phyloP scores from a whole-genome alignment of 2,329 filamentous ascomycete species.

The Diaporthe eres region DNA sequence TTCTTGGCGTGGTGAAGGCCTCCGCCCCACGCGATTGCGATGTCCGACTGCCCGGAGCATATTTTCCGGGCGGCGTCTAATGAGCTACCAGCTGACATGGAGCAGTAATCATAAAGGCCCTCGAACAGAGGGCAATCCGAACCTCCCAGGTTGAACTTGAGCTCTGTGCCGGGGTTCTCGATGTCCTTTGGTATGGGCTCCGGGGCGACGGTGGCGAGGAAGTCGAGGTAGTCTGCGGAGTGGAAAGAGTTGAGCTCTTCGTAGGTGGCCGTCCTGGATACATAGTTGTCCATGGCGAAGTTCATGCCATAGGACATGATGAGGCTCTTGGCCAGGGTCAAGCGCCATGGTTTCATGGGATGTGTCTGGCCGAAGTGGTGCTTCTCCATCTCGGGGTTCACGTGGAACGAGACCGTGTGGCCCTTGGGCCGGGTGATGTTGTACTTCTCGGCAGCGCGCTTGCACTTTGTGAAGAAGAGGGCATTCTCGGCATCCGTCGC shows the following conservation, averaged over 20 bases:
- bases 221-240: slow-evolving; percentile 90
- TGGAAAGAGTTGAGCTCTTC: slow-evolving; percentile 93
- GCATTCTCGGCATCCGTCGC: slow-evolving; percentile 69
- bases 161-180: slow-evolving; percentile 73
- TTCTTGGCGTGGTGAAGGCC: slow-evolving; percentile 98
- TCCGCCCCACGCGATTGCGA: slow-evolving; percentile 97
- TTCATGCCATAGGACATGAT: slow-evolving; percentile 97
- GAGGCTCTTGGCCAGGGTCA: slow-evolving; percentile 94
- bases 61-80: slow-evolving; percentile 93
- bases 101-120: slow-evolving; percentile 94
- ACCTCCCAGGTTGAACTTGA: slow-evolving; percentile 87
- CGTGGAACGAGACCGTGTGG: slow-evolving; percentile 94
- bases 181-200: slow-evolving; percentile 75
- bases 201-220: slow-evolving; percentile 80
- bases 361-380: slow-evolving; percentile 98
- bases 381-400: slow-evolving; percentile 93
- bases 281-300: slow-evolving; percentile 95
- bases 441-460: slow-evolving; percentile 70
- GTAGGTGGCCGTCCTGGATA: slow-evolving; percentile 85
- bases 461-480: slow-evolving; percentile 70
- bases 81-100: slow-evolving; percentile 90
- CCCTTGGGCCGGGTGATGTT: slow-evolving; percentile 85
- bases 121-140: slow-evolving; percentile 98
- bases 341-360: slow-evolving; percentile 98
- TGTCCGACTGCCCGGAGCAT: slow-evolving; percentile 87